Evolutionary conservation across 2,329 filamentous ascomycete genomes (phyloP).

Genomic region (Chrysoporthe cubensis): DNA sequence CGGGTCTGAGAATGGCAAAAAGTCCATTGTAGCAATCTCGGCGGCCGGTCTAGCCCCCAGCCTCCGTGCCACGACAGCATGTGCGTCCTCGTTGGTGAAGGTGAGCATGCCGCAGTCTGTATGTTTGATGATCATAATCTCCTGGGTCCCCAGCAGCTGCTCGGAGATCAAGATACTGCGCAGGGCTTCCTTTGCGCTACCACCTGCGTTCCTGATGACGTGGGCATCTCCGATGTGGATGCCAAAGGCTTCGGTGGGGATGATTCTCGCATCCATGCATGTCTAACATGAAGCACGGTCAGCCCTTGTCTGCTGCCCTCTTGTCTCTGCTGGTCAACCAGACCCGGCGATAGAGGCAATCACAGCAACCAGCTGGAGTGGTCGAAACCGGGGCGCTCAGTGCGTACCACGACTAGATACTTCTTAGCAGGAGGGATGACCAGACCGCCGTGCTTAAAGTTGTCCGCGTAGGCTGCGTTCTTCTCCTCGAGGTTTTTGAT

Average conservation of each 20-base stretch:
- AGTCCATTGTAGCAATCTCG: slow-evolving; percentile 52
- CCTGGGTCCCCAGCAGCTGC: slow-evolving; percentile 75
- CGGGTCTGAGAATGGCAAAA: slow-evolving; percentile 67
- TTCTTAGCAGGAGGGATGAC: slow-evolving; percentile 71
- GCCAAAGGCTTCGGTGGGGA: slow-evolving; percentile 70
- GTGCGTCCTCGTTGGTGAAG: slow-evolving; percentile 63
- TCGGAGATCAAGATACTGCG: slow-evolving; percentile 78
- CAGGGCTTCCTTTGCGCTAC: slow-evolving; percentile 68
- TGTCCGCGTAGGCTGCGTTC: slow-evolving; percentile 35
- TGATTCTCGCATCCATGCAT: slow-evolving; percentile 80
- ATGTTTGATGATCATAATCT: slow-evolving; percentile 76
- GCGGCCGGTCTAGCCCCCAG: slow-evolving; percentile 55
- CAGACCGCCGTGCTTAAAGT: slow-evolving; percentile 69
- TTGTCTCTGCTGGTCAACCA: slow-evolving; percentile 28
- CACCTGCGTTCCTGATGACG: slow-evolving; percentile 76
- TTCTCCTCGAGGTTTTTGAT: slow-evolving; percentile 36
- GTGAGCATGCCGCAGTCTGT: slow-evolving; percentile 78
- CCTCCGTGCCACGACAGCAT: slow-evolving; percentile 60
- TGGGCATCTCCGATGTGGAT: slow-evolving; percentile 77
- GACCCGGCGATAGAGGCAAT: too few species aligned
- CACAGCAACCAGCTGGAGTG: too few species aligned
- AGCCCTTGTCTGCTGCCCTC: slow-evolving; percentile 15
- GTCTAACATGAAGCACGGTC: slow-evolving; percentile 52
- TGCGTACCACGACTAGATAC: slow-evolving; percentile 61
- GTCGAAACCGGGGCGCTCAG: neutral